Percentiles rank a stretch among this genome's conserved stretches.
Conservation (phyloP, 108 stramenopile species). For the Skeletonema potamos region DNA sequence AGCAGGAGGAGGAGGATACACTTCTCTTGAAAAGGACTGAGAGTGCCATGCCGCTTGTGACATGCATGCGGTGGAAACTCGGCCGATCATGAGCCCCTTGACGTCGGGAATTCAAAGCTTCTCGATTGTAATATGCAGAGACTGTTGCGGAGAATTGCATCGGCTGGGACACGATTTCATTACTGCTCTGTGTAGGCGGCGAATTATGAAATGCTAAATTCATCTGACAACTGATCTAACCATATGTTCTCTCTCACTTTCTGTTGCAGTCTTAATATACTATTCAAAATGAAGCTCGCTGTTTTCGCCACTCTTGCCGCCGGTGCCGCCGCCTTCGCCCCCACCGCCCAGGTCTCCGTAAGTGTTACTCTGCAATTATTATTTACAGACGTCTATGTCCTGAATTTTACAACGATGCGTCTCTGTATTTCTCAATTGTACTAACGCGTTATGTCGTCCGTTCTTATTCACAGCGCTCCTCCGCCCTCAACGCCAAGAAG, state of each 20-base stretch:
- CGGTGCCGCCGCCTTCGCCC: conserved; percentile 49
- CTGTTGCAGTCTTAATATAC: conserved; percentile 3
- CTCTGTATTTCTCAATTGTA: background rate
- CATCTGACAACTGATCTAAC: background rate
- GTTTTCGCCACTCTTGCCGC: conserved; percentile 41
- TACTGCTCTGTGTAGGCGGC: background rate
- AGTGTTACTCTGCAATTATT: background rate
- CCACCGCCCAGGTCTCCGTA: conserved; percentile 32
- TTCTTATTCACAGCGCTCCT: conserved; percentile 35
- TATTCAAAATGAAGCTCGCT: conserved; percentile 44
- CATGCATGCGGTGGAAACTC: background rate
- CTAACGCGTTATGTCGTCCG: background rate
- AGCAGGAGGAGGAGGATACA: background rate
- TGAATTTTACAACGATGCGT: background rate
- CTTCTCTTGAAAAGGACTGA: background rate
- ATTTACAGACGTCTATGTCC: background rate
- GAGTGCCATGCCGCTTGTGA: background rate
- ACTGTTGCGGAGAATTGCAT: no score
- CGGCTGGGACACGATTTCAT: background rate
- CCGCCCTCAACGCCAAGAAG: conserved; percentile 61
- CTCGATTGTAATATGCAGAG: background rate
- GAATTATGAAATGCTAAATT: background rate
- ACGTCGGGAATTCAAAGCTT: background rate
- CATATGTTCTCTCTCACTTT: background rate
- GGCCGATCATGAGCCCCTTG: background rate